Base-by-base conservation (phyloP, 169 alveolate species). In the Eimeria falciformis region DNA sequence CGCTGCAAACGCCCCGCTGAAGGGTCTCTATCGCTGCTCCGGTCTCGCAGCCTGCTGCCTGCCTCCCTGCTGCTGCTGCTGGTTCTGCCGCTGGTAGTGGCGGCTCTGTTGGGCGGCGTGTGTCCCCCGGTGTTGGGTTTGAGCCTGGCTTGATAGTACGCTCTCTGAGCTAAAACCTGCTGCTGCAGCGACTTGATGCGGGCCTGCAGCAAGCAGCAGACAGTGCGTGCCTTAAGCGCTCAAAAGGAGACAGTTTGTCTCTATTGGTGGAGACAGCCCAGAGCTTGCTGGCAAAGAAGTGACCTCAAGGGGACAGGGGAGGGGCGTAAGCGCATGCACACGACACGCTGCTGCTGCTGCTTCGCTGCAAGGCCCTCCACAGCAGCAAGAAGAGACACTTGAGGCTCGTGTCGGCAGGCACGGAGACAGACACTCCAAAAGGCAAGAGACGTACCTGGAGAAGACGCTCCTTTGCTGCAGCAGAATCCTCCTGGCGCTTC, bases 161-260 rank as follows among this genome's bases (percentile, higher is more conserved):
- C 75, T 3, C 92, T 50, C 79, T 86, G 92, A 17, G 56, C 27
- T 56, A 25, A 25, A 1, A 86, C 84, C 25, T 86, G 92, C 84
- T 86, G 83, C 92, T 86, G 77, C 69, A 86, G 85, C 25, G 58
- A 46, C 65, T 77, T 75, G 18, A 86, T 69, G 75, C 92, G 92
- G 23, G 68, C 50, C 92, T 86, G 92, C 40, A 29, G 78, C 62
- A 82, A 71, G 40, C 23, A 68, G 29, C 5, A 17, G 79, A n/a
- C n/a, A n/a, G n/a, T n/a, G n/a, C n/a, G n/a, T n/a, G n/a, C n/a
- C n/a, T n/a, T n/a, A n/a, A n/a, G n/a, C n/a, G n/a, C n/a, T 12
- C 65, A 53, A 18, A 53, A 7, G 79, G 29, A n/a, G n/a, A n/a
- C n/a, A n/a, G n/a, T n/a, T n/a, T n/a, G n/a, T n/a, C n/a, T n/a